Base-by-base conservation (phyloP, 192 early-diverging fungal genomes). In the Coemansia sp. region DNA sequence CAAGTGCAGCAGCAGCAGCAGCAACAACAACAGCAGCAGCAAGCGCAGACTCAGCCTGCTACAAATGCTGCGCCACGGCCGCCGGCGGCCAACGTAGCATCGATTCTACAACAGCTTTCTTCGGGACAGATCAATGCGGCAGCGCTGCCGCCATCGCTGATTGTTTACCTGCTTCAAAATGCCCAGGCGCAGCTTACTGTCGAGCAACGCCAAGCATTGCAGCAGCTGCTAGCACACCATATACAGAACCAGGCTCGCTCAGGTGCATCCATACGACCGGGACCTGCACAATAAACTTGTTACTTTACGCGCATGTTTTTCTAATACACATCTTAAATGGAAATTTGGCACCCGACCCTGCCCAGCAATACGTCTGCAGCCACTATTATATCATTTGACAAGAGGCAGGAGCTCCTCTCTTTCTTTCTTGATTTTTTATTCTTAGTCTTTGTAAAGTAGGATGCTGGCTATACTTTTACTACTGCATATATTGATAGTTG, bases 71-170 rank as follows among this genome's bases (percentile, higher is more conserved):
- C 52, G 17, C 52, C 66, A 4, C 59, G 57, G 11, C 64, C 54
- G 20, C 55, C 64, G 5, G 64, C 65, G 51, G 44, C 45, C 46
- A 73, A 63, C 45, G 28, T 67, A 16, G 64, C 52, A 10, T 20
- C 34, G 55, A 51, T 67, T 16, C 28, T 73, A 6, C 71, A 73
- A 42, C 71, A 73, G 56, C 44, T 66, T 9, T 39, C 52, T n/a
- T 54, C 71, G 9, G 71, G 71, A 2, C 64, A 58, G 47, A 15
- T 73, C 38, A 62, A 59, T 20, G 56, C 60, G 8, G 20, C 51
- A 0, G 8, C 18, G 52, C 50, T 73, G 43, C 60, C 64, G 26
- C 71, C 56, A 17, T 50, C 62, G 31, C 26, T 63, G 6, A 62
- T 73, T n/a, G 6, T 58, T 38, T 53, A 44, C 51, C 32, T 66